phyloP scores from a whole-genome alignment of 805 yeast genomes.

The Pichia membranifaciens region DNA sequence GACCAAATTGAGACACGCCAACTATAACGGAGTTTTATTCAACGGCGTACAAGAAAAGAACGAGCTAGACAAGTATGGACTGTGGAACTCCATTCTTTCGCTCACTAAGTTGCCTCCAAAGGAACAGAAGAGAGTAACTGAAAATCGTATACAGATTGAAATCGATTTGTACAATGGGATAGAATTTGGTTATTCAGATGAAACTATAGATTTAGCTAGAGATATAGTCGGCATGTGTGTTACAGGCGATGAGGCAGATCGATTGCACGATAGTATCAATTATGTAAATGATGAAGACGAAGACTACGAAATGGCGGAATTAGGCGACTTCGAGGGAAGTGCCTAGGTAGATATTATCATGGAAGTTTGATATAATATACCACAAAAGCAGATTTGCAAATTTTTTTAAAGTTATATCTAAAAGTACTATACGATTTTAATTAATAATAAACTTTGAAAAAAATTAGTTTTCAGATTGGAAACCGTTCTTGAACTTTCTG shows the following conservation, averaged over 20 bases:
- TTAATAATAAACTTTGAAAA: too few species aligned
- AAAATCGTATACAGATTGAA: slow-evolving; percentile 24
- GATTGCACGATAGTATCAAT: slow-evolving; percentile 62
- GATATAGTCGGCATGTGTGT: slow-evolving; percentile 62
- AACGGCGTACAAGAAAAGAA: slow-evolving; percentile 21
- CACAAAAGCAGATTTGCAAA: slow-evolving; percentile 4
- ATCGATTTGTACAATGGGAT: slow-evolving; percentile 45
- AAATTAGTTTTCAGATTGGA: slow-evolving; percentile 57
- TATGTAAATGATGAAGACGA: slow-evolving; percentile 25
- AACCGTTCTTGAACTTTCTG: slow-evolving; percentile 98
- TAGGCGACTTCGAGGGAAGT: too few species aligned
- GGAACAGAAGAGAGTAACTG: slow-evolving; percentile 27
- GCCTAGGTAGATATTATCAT: not conserved
- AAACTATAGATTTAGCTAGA: slow-evolving; percentile 62
- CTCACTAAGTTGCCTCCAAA: slow-evolving; percentile 10
- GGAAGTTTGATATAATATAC: not conserved
- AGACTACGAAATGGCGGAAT: not conserved
- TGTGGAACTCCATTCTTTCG: slow-evolving; percentile 15
- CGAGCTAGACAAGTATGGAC: slow-evolving; percentile 33
- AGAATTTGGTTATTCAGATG: slow-evolving; percentile 56
- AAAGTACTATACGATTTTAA: slow-evolving; percentile 4
- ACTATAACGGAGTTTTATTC: slow-evolving; percentile 21
- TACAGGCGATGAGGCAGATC: slow-evolving; percentile 76
- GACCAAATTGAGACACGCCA: slow-evolving; percentile 18
- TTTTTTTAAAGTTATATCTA: slow-evolving; percentile 3